These are phyloP conservation scores for Sequoia sempervirens DNA, from an alignment of 75 land plant genomes.

Conservation along the genomic window DNA sequence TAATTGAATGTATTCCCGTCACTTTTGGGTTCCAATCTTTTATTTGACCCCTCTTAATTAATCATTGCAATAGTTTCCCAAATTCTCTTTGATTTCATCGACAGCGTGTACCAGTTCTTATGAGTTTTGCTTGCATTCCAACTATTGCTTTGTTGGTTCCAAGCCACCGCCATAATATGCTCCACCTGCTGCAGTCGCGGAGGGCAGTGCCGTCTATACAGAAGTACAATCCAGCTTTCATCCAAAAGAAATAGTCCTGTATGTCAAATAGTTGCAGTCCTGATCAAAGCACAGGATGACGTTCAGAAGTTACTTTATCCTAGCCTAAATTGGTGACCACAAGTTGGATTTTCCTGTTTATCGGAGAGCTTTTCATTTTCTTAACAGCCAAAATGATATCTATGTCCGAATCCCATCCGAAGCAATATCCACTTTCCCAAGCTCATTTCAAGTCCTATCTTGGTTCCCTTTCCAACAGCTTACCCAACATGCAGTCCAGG, in stretches of 20 bases:
- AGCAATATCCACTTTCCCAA: background rate
- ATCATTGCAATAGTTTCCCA: background rate
- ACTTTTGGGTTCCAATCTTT: background rate
- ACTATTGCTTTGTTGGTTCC: background rate
- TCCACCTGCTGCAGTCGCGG: background rate
- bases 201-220: background rate
- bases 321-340: background rate
- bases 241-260: background rate
- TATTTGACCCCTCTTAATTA: background rate
- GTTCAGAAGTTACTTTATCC: background rate
- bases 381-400: background rate
- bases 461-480: constrained; percentile 6
- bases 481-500: background rate
- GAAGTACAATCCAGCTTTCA: background rate
- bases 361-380: background rate
- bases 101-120: background rate
- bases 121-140: background rate
- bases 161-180: constrained; percentile 3
- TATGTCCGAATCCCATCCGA: constrained; percentile 1
- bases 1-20: background rate
- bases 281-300: background rate
- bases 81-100: background rate
- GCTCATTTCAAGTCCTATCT: background rate
- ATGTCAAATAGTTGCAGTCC: background rate
- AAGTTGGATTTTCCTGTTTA: background rate